Evolutionary conservation across 345 rosid species (phyloP).

Genomic region (Turritis glabra): DNA sequence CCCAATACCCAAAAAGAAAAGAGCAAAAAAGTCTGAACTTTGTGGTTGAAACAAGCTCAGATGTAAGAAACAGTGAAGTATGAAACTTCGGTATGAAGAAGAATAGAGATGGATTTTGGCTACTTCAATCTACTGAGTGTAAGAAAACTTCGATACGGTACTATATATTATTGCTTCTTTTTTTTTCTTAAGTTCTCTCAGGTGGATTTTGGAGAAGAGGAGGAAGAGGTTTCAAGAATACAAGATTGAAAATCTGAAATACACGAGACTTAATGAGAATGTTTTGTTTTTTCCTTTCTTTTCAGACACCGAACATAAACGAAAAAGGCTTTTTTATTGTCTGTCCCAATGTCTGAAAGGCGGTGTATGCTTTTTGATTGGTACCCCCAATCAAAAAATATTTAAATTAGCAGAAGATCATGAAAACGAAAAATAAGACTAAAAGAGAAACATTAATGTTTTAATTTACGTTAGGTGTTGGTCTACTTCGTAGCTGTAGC

Average conservation of each 20-base stretch:
- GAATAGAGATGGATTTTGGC: constrained; percentile 21
- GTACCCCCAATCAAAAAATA: constrained; percentile 8
- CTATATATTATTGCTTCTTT: neutral
- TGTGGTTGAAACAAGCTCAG: constrained; percentile 13
- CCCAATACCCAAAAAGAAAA: neutral
- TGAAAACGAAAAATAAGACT: neutral
- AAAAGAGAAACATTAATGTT: constrained; percentile 30
- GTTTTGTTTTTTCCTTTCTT: neutral
- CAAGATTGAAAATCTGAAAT: constrained; percentile 14
- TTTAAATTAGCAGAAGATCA: constrained; percentile 2
- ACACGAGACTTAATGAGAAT: constrained; percentile 30
- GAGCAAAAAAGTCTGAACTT: neutral
- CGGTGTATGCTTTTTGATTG: constrained; percentile 23
- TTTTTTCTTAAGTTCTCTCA: neutral
- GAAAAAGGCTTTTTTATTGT: constrained; percentile 29
- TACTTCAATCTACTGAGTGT: constrained; percentile 1
- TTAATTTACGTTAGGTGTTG: neutral
- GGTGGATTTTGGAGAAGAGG: constrained; percentile 20
- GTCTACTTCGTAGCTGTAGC: neutral
- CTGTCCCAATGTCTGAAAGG: constrained; percentile 38
- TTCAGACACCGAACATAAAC: constrained; percentile 29
- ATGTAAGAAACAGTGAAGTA: constrained; percentile 29
- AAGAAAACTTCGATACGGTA: neutral
- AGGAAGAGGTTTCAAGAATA: constrained; percentile 11
- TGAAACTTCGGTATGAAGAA: constrained; percentile 1